Conservation (phyloP, 2,329 filamentous ascomycete species). For the Fusarium irregulare region DNA sequence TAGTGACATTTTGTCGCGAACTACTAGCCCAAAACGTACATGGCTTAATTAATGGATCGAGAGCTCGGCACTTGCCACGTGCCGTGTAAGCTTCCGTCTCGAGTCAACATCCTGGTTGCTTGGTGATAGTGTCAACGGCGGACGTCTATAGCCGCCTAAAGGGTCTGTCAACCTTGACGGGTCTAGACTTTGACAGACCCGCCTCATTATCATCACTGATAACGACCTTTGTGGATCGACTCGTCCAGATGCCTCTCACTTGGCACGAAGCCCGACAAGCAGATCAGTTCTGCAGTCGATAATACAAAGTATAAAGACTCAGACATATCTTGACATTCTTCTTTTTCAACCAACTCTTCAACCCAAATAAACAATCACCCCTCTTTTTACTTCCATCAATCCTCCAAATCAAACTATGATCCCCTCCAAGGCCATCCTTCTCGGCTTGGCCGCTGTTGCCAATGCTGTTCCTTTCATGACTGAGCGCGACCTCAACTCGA, state of each 20-base stretch:
- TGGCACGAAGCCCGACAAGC: background rate
- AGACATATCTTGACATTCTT: background rate
- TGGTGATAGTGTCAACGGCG: background rate
- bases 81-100: background rate
- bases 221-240: fast-evolving
- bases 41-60: background rate
- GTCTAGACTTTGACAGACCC: background rate
- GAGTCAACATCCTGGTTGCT: background rate
- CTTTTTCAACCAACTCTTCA: background rate
- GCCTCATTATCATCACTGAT: background rate
- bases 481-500: constrained; percentile 23
- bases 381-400: background rate
- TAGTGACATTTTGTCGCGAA: background rate
- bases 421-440: background rate
- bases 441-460: background rate
- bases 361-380: background rate
- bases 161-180: background rate
- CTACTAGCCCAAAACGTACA: background rate
- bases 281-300: fast-evolving
- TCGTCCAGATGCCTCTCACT: background rate
- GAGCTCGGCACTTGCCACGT: background rate
- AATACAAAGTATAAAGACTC: background rate
- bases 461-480: constrained; percentile 25
- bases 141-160: background rate
- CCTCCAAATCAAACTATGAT: background rate